Conservation (phyloP, 345 rosid genomes). For the Rubroshorea leprosula region DNA sequence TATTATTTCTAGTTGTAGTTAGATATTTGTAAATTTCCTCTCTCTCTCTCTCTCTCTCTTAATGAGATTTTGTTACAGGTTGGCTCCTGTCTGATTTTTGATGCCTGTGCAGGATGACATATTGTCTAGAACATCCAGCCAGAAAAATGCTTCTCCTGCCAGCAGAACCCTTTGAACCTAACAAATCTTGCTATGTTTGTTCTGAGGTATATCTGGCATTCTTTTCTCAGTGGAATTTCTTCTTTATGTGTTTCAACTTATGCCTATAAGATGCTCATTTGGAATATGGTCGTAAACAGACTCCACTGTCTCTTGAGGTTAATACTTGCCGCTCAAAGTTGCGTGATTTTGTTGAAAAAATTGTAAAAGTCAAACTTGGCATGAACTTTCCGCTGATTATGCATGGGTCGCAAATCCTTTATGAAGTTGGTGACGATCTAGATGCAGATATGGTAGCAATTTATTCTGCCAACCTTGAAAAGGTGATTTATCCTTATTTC, state of each 20-base stretch:
- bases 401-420: conserved; percentile 78
- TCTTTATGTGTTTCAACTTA: not conserved
- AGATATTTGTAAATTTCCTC: not conserved
- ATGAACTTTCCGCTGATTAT: conserved; percentile 86
- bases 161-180: conserved; percentile 84
- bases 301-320: conserved; percentile 79
- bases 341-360: conserved; percentile 87
- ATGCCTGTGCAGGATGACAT: conserved; percentile 70
- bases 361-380: conserved; percentile 89
- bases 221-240: not conserved
- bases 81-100: conserved; percentile 13
- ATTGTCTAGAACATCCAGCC: conserved; percentile 83
- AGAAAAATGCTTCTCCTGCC: conserved; percentile 96
- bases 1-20: not conserved
- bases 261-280: conserved; percentile 6
- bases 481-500: conserved; percentile 38
- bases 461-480: conserved; percentile 86
- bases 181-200: conserved; percentile 93
- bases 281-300: conserved; percentile 40
- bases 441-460: conserved; percentile 67
- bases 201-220: conserved; percentile 56
- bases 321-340: conserved; percentile 67
- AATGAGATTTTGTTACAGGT: not conserved
- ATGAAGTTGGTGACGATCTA: conserved; percentile 97
- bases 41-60: no score